Conservation (phyloP, 2,329 filamentous ascomycete genomes). For the Chrysoporthe deuterocubensis region DNA sequence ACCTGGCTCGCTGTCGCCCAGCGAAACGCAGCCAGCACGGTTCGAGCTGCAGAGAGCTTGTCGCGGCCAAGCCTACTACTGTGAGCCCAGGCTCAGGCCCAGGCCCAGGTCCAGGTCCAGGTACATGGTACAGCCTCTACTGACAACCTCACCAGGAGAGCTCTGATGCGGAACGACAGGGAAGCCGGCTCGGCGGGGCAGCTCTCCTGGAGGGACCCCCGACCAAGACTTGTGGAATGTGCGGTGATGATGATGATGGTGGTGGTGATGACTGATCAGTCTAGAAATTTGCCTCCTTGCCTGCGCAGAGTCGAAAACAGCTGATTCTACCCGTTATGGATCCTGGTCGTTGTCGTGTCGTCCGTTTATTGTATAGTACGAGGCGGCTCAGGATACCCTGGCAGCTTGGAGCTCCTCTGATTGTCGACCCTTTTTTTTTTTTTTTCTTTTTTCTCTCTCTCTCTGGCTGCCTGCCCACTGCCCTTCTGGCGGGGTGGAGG, state of each 20-base stretch:
- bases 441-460: not conserved
- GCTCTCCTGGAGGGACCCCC: conserved; percentile 5
- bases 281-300: not conserved
- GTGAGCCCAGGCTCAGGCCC: not conserved
- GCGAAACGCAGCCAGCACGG: not conserved
- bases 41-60: not conserved
- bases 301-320: not conserved
- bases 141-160: not conserved
- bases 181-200: conserved; percentile 16
- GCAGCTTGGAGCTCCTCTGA: not conserved
- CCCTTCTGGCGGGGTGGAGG: not conserved
- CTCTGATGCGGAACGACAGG: conserved; percentile 12
- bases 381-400: not conserved
- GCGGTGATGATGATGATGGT: conserved; percentile 2
- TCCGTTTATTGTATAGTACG: not conserved
- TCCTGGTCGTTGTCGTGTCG: not conserved
- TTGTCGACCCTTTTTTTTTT: not conserved
- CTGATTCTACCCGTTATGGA: conserved; percentile 11
- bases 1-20: not conserved
- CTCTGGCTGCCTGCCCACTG: not conserved
- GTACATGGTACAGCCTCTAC: not conserved
- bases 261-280: conserved; percentile 1
- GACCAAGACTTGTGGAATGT: not conserved
- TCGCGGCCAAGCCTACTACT: not conserved
- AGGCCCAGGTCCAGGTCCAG: not conserved